phyloP scores from a whole-genome alignment of 352 stramenopile species.

The Pythium utonaiense region DNA sequence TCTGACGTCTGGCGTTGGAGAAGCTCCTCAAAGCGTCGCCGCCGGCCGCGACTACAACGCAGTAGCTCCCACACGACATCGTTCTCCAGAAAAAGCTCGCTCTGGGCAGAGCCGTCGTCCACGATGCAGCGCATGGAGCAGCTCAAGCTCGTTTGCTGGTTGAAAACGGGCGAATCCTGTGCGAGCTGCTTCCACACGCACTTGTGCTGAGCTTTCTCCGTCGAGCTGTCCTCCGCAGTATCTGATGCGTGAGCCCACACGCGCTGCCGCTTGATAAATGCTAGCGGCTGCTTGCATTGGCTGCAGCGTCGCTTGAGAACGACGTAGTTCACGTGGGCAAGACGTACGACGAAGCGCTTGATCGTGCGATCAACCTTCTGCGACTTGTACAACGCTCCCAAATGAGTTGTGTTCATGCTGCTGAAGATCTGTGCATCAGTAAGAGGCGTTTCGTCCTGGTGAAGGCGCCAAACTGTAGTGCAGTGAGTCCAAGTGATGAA shows the following conservation, averaged over 20 bases:
- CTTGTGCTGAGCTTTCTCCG: neutral
- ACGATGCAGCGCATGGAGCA: slow-evolving; percentile 58
- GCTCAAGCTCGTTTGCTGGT: slow-evolving; percentile 35
- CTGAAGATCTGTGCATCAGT: slow-evolving; percentile 35
- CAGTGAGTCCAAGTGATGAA: slow-evolving; percentile 53
- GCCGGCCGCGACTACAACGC: slow-evolving; percentile 35
- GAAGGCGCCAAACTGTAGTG: slow-evolving; percentile 5
- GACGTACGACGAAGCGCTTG: slow-evolving; percentile 52
- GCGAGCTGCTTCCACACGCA: slow-evolving; percentile 35
- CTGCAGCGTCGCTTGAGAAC: slow-evolving; percentile 67
- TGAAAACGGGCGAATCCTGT: slow-evolving; percentile 30
- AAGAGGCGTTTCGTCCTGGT: neutral
- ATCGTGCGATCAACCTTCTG: slow-evolving; percentile 41
- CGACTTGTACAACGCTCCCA: slow-evolving; percentile 47
- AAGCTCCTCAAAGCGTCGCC: slow-evolving; percentile 44
- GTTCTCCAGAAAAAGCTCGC: slow-evolving; percentile 68
- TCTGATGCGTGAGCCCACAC: slow-evolving; percentile 36
- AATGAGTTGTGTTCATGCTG: slow-evolving; percentile 32
- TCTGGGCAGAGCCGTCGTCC: slow-evolving; percentile 75
- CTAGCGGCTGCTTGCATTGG: slow-evolving; percentile 46
- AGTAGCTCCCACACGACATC: slow-evolving; percentile 73
- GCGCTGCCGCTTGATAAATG: slow-evolving; percentile 37
- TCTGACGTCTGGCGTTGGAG: slow-evolving; percentile 40
- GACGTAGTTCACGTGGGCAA: slow-evolving; percentile 77
- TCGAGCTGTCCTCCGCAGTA: neutral